Percentiles rank a stretch among this genome's conserved stretches.
Evolutionary conservation across 2,329 filamentous ascomycete species (phyloP).

Genomic region (Tolypocladium tropicale): DNA sequence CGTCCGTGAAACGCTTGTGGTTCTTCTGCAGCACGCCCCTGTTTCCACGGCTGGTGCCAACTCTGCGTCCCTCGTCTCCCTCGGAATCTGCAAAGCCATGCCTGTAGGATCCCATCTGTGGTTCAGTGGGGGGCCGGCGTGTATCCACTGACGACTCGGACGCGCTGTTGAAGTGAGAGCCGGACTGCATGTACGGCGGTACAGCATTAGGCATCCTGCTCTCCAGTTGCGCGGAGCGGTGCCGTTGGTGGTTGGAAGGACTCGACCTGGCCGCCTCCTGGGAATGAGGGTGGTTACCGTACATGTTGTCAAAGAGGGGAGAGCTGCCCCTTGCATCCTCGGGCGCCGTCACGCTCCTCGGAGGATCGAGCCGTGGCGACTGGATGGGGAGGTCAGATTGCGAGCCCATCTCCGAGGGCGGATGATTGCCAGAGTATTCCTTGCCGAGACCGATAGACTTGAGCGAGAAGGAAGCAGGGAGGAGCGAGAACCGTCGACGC

Average conservation of each 20-base stretch:
- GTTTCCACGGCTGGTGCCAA: conserved; percentile 25
- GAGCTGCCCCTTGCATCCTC: conserved; percentile 24
- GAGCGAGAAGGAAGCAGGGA: conserved; percentile 54
- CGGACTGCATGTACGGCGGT: conserved; percentile 34
- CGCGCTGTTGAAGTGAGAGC: conserved; percentile 35
- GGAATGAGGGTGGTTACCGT: conserved; percentile 25
- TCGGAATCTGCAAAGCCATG: conserved; percentile 31
- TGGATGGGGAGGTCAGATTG: conserved; percentile 45
- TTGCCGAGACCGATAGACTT: conserved; percentile 53
- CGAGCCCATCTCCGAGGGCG: conserved; percentile 36
- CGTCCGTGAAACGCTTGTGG: conserved; percentile 80
- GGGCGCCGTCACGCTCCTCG: conserved; percentile 22
- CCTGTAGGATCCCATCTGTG: conserved; percentile 32
- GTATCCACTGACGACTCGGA: conserved; percentile 45
- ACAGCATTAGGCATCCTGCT: conserved; percentile 30
- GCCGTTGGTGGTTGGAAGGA: conserved; percentile 30
- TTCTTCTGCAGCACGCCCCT: conserved; percentile 67
- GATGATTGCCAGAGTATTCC: conserved; percentile 28
- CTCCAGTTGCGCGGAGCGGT: conserved; percentile 29
- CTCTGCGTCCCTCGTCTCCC: conserved; percentile 28
- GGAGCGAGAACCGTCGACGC: conserved; percentile 60
- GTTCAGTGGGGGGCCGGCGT: conserved; percentile 28
- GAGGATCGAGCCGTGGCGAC: conserved; percentile 22
- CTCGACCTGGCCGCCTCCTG: conserved; percentile 22
- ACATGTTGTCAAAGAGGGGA: conserved; percentile 29